Conservation (phyloP, 768 basidiomycete species). For the Auricularia auricula-judae region DNA sequence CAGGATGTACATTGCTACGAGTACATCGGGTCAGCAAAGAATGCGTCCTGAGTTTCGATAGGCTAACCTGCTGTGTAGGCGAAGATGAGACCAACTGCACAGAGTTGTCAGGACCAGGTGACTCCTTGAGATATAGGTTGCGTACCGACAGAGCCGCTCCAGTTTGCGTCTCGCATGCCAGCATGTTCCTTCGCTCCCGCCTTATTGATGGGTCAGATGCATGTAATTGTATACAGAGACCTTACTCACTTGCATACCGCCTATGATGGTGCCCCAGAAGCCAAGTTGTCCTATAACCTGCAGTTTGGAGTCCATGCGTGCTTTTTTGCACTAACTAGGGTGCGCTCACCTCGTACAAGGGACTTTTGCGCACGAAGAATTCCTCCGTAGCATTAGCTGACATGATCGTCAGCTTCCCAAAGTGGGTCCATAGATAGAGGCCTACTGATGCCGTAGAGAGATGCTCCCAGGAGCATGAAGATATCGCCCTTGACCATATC, state of each 20-base stretch:
- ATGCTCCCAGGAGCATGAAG: conserved; percentile 80
- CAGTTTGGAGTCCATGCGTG: not conserved
- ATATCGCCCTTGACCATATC: conserved; percentile 67
- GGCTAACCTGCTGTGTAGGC: conserved; percentile 32
- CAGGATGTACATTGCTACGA: conserved; percentile 62
- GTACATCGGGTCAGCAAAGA: conserved; percentile 8
- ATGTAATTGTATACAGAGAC: not conserved
- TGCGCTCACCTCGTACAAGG: conserved; percentile 53
- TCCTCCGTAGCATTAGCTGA: conserved; percentile 83
- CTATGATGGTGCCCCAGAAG: conserved; percentile 74
- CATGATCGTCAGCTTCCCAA: not conserved
- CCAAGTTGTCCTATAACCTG: conserved; percentile 76
- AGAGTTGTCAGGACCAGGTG: conserved; percentile 6
- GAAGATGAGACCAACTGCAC: conserved; percentile 37
- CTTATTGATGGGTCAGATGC: conserved; percentile 25
- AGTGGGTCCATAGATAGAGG: conserved; percentile 9
- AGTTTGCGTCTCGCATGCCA: conserved; percentile 51
- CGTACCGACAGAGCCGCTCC: conserved; percentile 64
- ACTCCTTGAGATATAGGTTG: conserved; percentile 13
- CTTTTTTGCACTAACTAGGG: not conserved
- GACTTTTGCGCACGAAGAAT: conserved; percentile 68
- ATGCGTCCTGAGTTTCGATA: conserved; percentile 12
- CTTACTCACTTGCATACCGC: conserved; percentile 33
- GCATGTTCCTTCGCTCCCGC: conserved; percentile 64
- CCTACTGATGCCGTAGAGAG: conserved; percentile 78